Base-by-base conservation (phyloP, 495 filamentous ascomycete genomes). In the Neurospora intermedia region DNA sequence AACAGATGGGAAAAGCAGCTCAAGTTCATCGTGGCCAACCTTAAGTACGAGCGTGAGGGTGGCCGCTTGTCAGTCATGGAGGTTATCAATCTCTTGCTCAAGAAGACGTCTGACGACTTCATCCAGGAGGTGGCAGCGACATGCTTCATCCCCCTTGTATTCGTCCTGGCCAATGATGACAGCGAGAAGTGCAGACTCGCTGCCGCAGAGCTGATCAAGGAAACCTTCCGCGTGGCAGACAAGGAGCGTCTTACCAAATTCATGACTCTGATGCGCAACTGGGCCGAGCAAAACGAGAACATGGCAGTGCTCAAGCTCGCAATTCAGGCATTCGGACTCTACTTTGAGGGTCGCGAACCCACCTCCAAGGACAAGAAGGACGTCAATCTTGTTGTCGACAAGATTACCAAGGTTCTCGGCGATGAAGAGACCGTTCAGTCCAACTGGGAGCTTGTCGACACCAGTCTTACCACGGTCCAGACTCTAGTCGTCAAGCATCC, bases 61-160 rank as follows among this genome's bases (percentile, higher is more conserved):
- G 96, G 96, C 38, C 88, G 96, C 31, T 88, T 96, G 74, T 97
- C 94, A 0, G 91, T 97, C 35, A 91, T 99, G 87, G 96, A 99
- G 82, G 88, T 92, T 41, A 86, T 97, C 69, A 89, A 98, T 78
- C 84, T 94, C 69, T 82, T 99, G 18, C 82, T 97, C 20, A 89
- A 89, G 39, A 98, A 97, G 80, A 89, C 93, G 9, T 89, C 90
- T 8, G 88, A 92, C 23, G 90, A 94, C 41, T 85, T 95, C 45
- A 87, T 93, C 6, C 93, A 97, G 78, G 91, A 97, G 71, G 88
- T 97, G 42, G 83, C 94, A 5, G 88, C 86, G 38, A 92, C 89
- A 15, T 93, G 94, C 80, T 98, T 98, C 82, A 84, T 95, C 20
- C 94, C 94, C 1, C 80, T 99, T 20, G 88, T 97, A 27, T 90